Evolutionary conservation across 2,329 filamentous ascomycete species (phyloP).

Genomic region (Colletotrichum tabaci): DNA sequence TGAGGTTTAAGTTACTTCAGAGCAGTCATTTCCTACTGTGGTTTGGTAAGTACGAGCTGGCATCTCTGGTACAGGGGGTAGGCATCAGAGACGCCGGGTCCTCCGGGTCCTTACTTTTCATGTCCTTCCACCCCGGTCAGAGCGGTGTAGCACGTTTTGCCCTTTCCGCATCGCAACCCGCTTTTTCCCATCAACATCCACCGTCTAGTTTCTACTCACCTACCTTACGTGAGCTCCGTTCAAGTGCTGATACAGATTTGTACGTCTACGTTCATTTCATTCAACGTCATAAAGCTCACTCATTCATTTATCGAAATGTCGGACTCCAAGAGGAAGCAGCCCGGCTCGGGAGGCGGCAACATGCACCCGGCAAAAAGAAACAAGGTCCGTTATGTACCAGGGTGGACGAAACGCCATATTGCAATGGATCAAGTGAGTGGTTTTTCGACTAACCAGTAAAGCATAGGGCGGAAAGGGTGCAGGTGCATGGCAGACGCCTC

Average conservation of each 20-base stretch:
- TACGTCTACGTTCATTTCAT: background rate
- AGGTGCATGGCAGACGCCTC: slow-evolving; percentile 74
- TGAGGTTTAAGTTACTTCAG: background rate
- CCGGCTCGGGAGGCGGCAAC: slow-evolving; percentile 45
- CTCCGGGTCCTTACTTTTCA: background rate
- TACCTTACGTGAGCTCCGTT: background rate
- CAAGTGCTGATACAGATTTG: background rate
- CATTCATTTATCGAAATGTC: slow-evolving; percentile 47
- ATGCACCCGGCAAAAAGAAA: slow-evolving; percentile 55
- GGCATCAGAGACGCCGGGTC: background rate
- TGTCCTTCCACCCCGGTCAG: background rate
- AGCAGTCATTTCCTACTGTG: too few relatives aligned
- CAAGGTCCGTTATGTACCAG: slow-evolving; percentile 52
- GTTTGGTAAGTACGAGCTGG: too few relatives aligned
- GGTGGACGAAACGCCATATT: background rate
- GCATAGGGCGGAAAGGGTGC: slow-evolving; percentile 50
- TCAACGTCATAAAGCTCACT: too few relatives aligned
- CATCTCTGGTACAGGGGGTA: too few relatives aligned
- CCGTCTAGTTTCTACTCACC: background rate
- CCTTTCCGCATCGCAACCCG: background rate
- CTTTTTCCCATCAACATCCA: slow-evolving; percentile 1
- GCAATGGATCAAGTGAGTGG: background rate
- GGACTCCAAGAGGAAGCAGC: slow-evolving; percentile 54
- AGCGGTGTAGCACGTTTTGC: slow-evolving; percentile 25
- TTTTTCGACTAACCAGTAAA: background rate